A percentile compares a stretch with the other conserved stretches of the same genome.
phyloP scores from a whole-genome alignment of 495 filamentous ascomycete species.

The Jackrogersella multiformis region DNA sequence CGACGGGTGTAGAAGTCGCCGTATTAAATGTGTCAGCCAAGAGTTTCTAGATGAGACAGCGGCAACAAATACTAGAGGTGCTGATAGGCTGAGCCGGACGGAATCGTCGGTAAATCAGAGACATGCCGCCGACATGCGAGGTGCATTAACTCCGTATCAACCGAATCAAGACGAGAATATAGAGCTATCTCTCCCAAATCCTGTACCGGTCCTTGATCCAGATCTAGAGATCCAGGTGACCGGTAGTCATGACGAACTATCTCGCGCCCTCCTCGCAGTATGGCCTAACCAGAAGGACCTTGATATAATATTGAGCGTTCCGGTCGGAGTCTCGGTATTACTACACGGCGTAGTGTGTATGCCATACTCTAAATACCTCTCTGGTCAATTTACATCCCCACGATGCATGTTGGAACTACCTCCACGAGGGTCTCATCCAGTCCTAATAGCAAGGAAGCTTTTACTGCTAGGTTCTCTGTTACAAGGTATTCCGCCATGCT shows the following conservation, averaged over 20 bases:
- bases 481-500: constrained; percentile 48
- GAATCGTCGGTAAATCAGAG: constrained; percentile 45
- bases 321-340: constrained; percentile 39
- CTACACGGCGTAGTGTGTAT: constrained; percentile 43
- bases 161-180: not conserved
- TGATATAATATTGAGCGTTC: constrained; percentile 47
- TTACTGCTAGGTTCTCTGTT: constrained; percentile 54
- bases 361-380: constrained; percentile 35
- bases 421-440: constrained; percentile 52
- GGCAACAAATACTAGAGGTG: constrained; percentile 9
- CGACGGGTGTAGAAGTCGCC: constrained; percentile 53
- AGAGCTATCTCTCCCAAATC: constrained; percentile 1
- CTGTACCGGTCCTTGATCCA: not conserved
- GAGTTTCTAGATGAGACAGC: constrained; percentile 48
- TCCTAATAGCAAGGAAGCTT: constrained; percentile 58
- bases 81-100: constrained; percentile 42
- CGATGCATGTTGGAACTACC: constrained; percentile 50
- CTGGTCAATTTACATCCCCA: constrained; percentile 28
- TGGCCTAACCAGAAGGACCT: constrained; percentile 54
- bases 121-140: not conserved
- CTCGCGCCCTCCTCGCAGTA: constrained; percentile 43
- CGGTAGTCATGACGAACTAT: constrained; percentile 40
- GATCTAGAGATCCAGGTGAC: constrained; percentile 3
- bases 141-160: not conserved
- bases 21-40: constrained; percentile 49